Evolutionary conservation across 768 basidiomycete species (phyloP).

Genomic region (Boletus rubroflammeus): DNA sequence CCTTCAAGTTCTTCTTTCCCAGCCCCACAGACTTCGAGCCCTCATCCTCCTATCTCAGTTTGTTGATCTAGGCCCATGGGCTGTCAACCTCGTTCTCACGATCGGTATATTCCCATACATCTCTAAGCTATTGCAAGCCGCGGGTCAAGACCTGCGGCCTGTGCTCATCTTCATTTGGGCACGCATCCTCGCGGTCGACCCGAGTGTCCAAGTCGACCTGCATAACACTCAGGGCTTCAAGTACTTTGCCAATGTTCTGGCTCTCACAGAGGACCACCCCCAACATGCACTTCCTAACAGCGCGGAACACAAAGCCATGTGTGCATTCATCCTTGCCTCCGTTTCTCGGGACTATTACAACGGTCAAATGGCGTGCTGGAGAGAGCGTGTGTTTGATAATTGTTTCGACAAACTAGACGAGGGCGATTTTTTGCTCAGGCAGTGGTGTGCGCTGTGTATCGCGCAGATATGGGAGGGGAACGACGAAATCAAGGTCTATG

Average conservation of each 20-base stretch:
- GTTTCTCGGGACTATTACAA: constrained; percentile 85
- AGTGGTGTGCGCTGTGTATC: constrained; percentile 93
- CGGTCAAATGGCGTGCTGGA: constrained; percentile 83
- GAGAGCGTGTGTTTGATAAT: constrained; percentile 78
- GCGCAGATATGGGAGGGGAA: constrained; percentile 93
- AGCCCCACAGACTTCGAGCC: constrained; percentile 91
- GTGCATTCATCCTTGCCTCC: constrained; percentile 90
- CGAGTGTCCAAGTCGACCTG: constrained; percentile 85
- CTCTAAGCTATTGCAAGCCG: constrained; percentile 91
- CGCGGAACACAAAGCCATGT: constrained; percentile 97
- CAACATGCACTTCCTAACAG: constrained; percentile 75
- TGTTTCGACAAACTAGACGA: constrained; percentile 85
- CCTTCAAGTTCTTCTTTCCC: constrained; percentile 93
- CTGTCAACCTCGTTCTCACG: constrained; percentile 90
- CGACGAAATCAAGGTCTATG: constrained; percentile 85
- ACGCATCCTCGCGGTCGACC: constrained; percentile 94
- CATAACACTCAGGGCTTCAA: constrained; percentile 77
- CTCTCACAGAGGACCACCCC: constrained; percentile 56
- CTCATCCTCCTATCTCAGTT: constrained; percentile 96
- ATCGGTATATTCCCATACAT: constrained; percentile 99
- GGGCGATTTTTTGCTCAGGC: constrained; percentile 87
- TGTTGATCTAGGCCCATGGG: constrained; percentile 98
- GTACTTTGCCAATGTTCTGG: constrained; percentile 80
- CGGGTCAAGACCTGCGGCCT: constrained; percentile 91
- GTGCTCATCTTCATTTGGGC: constrained; percentile 99